Base-by-base conservation (phyloP, 2,329 filamentous ascomycete species). In the Podosphaera fusca region DNA sequence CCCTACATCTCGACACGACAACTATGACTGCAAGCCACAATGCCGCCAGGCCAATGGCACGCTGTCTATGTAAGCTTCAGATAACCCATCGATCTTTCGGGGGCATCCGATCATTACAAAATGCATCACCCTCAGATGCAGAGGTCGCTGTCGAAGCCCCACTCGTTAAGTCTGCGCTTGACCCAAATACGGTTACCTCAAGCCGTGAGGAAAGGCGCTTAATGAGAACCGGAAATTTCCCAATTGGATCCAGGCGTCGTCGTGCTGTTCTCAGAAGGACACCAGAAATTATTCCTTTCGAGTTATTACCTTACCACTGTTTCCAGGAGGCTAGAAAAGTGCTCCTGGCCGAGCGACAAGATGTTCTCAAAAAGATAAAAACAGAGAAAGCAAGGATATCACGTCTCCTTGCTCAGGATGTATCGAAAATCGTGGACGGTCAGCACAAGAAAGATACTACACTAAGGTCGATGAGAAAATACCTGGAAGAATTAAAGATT, bases 241-340 rank as follows among this genome's bases (percentile, higher is more conserved):
- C 87, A 56, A 74, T 95, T 64, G 89, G 89, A 55, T 94, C 88
- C 51, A 81, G 89, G 64, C 80, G 89, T 74, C 83, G 89, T 61
- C 83, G 90, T 67, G 79, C 81, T 34, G 85, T 85, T 34, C 69
- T 89, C 59, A 80, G 76, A 65, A 78, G 6, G 14, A 40, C 73
- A 64, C 71, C 76, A 60, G 77, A 83, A 64, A 73, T 95, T 55
- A 62, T 69, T 35, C 87, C 89, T 33, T 95, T 98, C 67, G 87
- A 95, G 73, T 85, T 90, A 68, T 74, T 98, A 63, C 92, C 92
- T 21, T 98, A 94, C 72, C 90, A 96, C 75, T 92, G 87, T 71
- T 98, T 96, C 73, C 92, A 98, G 71, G 89, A 95, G 72, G 92
- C 92, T 46, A 80, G 89, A 61, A 86, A 87, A 68, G 71, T 96